These are phyloP conservation scores for Micractinium conductrix DNA, from an alignment of 139 green algal species.

Conservation along the genomic window DNA sequence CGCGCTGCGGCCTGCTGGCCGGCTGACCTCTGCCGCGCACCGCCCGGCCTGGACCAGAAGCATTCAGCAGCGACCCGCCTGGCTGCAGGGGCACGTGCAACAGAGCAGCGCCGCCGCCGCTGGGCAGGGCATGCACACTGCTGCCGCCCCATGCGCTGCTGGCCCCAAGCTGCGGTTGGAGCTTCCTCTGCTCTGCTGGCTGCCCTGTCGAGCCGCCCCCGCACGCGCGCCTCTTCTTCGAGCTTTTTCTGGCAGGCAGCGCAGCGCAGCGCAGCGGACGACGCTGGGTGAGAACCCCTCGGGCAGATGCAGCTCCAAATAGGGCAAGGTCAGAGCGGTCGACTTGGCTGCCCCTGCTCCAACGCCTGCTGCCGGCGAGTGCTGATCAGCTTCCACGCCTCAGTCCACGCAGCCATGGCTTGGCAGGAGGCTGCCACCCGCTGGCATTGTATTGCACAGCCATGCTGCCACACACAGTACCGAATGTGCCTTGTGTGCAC, in stretches of 20 bases:
- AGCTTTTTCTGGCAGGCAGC: background rate
- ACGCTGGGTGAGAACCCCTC: background rate
- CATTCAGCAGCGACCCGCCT: background rate
- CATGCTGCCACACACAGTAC: too few species aligned
- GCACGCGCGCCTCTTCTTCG: background rate
- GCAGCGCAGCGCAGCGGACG: background rate
- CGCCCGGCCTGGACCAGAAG: background rate
- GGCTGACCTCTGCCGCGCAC: background rate
- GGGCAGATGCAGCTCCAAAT: background rate
- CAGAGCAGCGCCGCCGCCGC: too few species aligned
- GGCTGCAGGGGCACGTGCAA: too few species aligned
- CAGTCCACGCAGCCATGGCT: background rate
- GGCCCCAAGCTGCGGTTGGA: background rate
- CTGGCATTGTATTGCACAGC: too few species aligned
- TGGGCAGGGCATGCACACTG: background rate
- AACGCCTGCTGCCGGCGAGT: background rate
- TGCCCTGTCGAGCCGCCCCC: background rate
- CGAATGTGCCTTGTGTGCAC: too few species aligned
- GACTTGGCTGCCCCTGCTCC: background rate
- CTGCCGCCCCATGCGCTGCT: background rate
- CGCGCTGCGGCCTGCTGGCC: background rate
- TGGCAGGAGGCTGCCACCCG: background rate
- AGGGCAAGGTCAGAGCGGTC: background rate
- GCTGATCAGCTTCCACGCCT: background rate
- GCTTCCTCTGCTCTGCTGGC: too few species aligned